Conservation (phyloP, 225 moss, liverwort and hornwort genomes). For the Anthoceros angustus region DNA sequence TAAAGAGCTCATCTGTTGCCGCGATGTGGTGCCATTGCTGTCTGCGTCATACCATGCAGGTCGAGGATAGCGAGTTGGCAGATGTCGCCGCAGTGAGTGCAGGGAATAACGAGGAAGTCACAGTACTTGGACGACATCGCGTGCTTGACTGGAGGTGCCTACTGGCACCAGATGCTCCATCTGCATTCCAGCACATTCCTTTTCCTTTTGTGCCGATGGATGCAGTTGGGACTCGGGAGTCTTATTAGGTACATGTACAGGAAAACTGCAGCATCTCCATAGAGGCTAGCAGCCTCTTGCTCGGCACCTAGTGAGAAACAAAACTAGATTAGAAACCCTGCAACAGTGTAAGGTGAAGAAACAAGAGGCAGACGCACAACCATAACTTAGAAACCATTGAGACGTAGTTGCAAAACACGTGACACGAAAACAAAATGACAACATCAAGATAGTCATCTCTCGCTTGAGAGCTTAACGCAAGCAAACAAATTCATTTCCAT, state of each 20-base stretch:
- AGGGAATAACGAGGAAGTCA: constrained; percentile 71
- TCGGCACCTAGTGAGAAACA: constrained; percentile 42
- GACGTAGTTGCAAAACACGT: not conserved
- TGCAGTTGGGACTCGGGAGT: too few species aligned
- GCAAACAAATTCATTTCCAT: not conserved
- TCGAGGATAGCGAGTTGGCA: constrained; percentile 86
- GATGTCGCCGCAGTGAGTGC: constrained; percentile 97
- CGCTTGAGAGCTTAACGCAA: too few species aligned
- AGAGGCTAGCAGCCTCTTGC: constrained; percentile 66
- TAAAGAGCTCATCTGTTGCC: not conserved
- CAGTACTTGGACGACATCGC: constrained; percentile 95
- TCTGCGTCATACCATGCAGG: constrained; percentile 18
- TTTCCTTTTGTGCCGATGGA: too few species aligned
- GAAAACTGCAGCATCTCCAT: constrained; percentile 43
- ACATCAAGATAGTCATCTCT: too few species aligned
- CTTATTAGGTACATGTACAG: too few species aligned
- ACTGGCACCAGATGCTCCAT: not conserved
- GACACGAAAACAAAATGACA: not conserved
- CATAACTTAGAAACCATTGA: not conserved
- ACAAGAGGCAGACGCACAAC: not conserved
- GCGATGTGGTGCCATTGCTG: not conserved
- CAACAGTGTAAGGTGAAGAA: not conserved
- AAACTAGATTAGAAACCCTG: not conserved
- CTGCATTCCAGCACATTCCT: not conserved
- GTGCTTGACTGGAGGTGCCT: constrained; percentile 46